Base-by-base conservation (phyloP, 208 protist species). In the Leishmania amazonensis region DNA sequence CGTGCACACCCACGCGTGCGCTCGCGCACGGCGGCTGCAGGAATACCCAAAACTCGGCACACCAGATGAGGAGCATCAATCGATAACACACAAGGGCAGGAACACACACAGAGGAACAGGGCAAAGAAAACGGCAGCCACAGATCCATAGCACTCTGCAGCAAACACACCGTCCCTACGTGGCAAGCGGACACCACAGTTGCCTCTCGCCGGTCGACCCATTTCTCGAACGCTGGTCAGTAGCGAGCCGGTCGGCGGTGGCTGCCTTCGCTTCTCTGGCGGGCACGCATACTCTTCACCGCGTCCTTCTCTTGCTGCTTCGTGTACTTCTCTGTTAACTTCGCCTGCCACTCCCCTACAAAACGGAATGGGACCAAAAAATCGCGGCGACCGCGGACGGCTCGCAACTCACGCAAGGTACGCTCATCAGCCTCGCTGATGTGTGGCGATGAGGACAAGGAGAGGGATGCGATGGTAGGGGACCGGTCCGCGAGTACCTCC, bases 361-460 rank as follows among this genome's bases (percentile, higher is more conserved):
- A 98, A 67, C 95, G 92, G 81, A 98, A 98, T 9, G 87, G 68
- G 6, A 93, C 72, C 51, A 92, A 78, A 60, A 93, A 94, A 65
- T 94, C 90, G 35, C 80, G 76, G 28, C 89, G 85, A 3, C 86
- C 84, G 24, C 76, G 77, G 24, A 75, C 81, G 42, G 73, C 62
- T 21, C 58, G 78, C 79, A 92, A 79, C 78, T 87, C 76, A 28
- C 79, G 81, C 79, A 28, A 28, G 4, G 58, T 60, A 31, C 68
- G 78, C 78, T 83, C 83, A 51, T 76, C 51, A 62, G 24, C 17
- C 17, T 21, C 53, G 49, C 38, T 42, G 47, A 11, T 21, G 17
- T 7, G 51, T 19, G 28, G 70, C 70, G 70, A 75, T 13, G 38
- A n/a, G 47, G 70, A 49, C 15, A 54, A 28, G 28, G 64, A 51